Evolutionary conservation across 331 rosid species (phyloP).

Genomic region (Saraca asoca): DNA sequence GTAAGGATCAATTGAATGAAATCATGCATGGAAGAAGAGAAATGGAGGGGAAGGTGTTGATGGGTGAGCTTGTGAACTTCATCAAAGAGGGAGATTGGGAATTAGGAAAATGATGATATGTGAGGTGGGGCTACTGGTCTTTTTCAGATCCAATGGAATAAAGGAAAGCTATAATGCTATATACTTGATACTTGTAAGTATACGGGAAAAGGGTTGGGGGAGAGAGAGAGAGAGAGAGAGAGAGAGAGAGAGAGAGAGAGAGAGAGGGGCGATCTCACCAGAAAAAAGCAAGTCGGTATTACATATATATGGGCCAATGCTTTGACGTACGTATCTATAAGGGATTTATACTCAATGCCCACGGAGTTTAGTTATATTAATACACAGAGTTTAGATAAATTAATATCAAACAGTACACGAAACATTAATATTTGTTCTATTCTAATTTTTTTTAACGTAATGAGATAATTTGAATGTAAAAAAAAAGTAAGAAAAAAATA

Average conservation of each 20-base stretch:
- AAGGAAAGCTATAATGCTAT: conserved; percentile 27
- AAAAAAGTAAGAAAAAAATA: too few relatives aligned
- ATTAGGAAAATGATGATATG: conserved; percentile 27
- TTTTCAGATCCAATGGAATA: conserved; percentile 65
- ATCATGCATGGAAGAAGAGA: conserved; percentile 66
- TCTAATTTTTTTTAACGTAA: too few relatives aligned
- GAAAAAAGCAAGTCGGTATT: conserved; percentile 32
- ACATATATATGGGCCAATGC: neutral
- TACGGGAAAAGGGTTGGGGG: neutral
- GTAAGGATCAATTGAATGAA: conserved; percentile 49
- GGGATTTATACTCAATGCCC: conserved; percentile 26
- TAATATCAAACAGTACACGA: too few relatives aligned
- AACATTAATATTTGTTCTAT: too few relatives aligned
- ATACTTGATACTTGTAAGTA: conserved; percentile 22
- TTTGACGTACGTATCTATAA: too few relatives aligned
- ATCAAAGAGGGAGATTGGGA: conserved; percentile 63
- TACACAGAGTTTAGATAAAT: too few relatives aligned
- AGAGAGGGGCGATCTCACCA: conserved; percentile 41
- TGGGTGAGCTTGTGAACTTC: conserved; percentile 67
- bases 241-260: conserved; percentile 33
- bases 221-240: conserved; percentile 11
- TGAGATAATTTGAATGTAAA: too few relatives aligned
- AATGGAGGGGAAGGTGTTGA: conserved; percentile 38
- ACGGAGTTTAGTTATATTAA: too few relatives aligned
- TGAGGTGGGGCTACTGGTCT: conserved; percentile 43